Conservation (phyloP, 129 eudicot genomes). For the Tagetes erecta region DNA sequence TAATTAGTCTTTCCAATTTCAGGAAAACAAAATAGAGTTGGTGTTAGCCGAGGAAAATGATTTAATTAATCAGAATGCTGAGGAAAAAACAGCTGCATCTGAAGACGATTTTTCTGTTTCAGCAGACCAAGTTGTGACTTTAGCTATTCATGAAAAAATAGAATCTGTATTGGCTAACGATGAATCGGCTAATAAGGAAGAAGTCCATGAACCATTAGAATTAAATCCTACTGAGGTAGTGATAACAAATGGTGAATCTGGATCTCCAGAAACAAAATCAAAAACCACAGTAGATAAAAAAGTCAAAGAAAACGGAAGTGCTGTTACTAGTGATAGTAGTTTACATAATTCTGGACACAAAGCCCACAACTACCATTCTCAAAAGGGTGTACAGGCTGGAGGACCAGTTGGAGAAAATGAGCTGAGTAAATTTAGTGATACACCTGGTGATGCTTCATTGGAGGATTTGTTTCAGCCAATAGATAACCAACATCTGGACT, state of each 20-base stretch:
- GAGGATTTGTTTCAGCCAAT: constrained; percentile 86
- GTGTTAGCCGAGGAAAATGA: constrained; percentile 45
- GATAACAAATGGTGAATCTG: constrained; percentile 47
- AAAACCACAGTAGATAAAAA: constrained; percentile 33
- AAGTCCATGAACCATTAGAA: constrained; percentile 32
- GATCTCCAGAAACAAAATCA: constrained; percentile 46
- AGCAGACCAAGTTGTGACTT: constrained; percentile 71
- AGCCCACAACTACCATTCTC: constrained; percentile 47
- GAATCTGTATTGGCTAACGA: constrained; percentile 34
- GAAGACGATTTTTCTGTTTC: constrained; percentile 42
- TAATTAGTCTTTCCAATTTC: constrained; percentile 25
- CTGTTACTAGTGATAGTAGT: constrained; percentile 39
- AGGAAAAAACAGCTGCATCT: constrained; percentile 49
- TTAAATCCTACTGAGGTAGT: constrained; percentile 41
- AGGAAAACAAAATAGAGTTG: constrained; percentile 56
- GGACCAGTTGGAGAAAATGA: constrained; percentile 51
- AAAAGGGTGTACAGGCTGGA: constrained; percentile 59
- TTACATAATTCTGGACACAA: constrained; percentile 44
- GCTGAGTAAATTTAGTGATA: constrained; percentile 89
- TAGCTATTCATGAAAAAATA: constrained; percentile 63
- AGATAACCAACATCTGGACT: constrained; percentile 49
- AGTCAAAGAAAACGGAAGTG: constrained; percentile 50
- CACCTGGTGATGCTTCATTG: constrained; percentile 94
- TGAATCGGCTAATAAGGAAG: constrained; percentile 36
- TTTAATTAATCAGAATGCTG: constrained; percentile 25